Evolutionary conservation across 179 eudicot genomes (phyloP), one percentile per base, ranked within the genome.

Genomic region (Patellifolia procumbens): DNA sequence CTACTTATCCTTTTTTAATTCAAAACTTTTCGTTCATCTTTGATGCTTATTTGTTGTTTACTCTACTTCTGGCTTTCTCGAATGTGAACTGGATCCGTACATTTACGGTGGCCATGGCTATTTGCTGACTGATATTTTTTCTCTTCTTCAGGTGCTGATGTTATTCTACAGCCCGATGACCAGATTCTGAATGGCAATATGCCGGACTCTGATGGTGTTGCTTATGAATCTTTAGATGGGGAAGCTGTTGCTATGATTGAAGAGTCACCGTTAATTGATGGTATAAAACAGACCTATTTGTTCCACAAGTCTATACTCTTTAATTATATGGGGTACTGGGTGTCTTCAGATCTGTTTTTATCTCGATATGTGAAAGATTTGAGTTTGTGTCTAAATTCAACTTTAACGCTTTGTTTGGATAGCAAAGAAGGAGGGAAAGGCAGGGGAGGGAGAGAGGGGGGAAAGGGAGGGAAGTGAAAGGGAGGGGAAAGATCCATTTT

Each of bases 201-300:
- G 85, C 86, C 87, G 7, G 88, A 87, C 77, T 53, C 85, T 42
- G 94, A 89, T 34, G 91, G 75, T 78, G 79, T 86, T 75, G 83
- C 76, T 29, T 85, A 81, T 76, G 96, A 84, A 75, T 88, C 83
- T 78, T 81, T 87, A 73, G 97, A 87, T 34, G 92, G 87, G 55
- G 96, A 88, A 69, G 86, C 82, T 65, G 92, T 83, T 39, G 86
- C 87, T 52, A 89, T 89, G 96, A 70, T 83, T 52, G 92, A 89
- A 78, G 91, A 92, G 73, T 66, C 85, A 69, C 87, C 90, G 49
- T 49, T 52, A 72, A 73, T 74, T 46, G 88, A 74, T 58, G 73
- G 81, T 78, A 66, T 19, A 74, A 65, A 45, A 37, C 65, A 2
- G 29, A 61, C 8, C 46, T 20, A 0, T 53, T 26, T 24, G 29